Conservation (phyloP, 1,139 yeast genomes). For the Lodderomyces margitis region DNA sequence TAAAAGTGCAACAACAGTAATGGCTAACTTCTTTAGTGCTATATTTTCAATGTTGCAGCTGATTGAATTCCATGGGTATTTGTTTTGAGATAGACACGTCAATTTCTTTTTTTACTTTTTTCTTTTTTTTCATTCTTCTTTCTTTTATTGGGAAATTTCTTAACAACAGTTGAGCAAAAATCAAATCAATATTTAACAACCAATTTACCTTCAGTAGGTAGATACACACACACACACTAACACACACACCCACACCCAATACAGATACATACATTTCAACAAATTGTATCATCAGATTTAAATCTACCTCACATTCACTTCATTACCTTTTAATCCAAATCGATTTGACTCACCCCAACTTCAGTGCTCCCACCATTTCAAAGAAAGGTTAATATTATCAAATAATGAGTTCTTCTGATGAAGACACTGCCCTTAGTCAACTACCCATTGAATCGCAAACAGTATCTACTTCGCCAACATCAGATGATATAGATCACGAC, state of each 20-base stretch:
- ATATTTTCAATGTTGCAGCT: background rate
- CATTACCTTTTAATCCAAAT: conserved; percentile 8
- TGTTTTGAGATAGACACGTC: background rate
- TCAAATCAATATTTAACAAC: no score
- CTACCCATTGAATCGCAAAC: conserved; percentile 3
- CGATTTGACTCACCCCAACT: conserved; percentile 10
- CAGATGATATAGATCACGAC: conserved; percentile 10
- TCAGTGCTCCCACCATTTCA: conserved; percentile 9
- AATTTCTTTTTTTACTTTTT: background rate
- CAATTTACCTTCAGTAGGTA: background rate
- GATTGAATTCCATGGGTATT: background rate
- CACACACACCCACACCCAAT: conserved; percentile 4
- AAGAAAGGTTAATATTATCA: background rate
- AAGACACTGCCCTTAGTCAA: conserved; percentile 12
- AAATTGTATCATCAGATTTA: no score
- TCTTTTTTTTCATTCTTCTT: background rate
- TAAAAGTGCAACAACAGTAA: no score
- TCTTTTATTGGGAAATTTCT: background rate
- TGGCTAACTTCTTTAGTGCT: background rate
- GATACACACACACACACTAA: background rate
- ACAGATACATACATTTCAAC: conserved; percentile 3
- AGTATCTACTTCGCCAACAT: conserved; percentile 4
- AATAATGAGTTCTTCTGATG: conserved; percentile 11
- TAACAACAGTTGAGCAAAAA: no score
- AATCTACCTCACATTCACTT: no score